A percentile compares a stretch with the other conserved stretches of the same genome.
Evolutionary conservation across 768 basidiomycete genomes (phyloP).

Genomic region (Dentipellis fragilis): DNA sequence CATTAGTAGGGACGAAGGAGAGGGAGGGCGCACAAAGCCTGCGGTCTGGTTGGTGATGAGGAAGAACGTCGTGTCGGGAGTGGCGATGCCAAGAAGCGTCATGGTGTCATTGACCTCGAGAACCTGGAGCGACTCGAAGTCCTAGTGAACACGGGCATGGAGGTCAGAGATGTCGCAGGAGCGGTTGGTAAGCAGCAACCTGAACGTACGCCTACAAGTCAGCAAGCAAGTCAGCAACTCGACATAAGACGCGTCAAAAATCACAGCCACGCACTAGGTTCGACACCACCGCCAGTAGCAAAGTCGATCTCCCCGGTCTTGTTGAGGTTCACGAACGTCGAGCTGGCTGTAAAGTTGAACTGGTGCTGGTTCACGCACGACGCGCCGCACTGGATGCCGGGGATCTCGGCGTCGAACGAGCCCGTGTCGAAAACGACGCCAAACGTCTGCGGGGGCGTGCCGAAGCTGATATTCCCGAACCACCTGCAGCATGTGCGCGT

Average conservation of each 20-base stretch:
- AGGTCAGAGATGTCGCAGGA: neutral
- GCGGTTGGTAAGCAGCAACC: too few relatives aligned
- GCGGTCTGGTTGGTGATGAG: slow-evolving; percentile 45
- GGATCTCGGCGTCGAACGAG: slow-evolving; percentile 35
- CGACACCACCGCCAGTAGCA: slow-evolving; percentile 41
- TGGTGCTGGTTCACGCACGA: slow-evolving; percentile 34
- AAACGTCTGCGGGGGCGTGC: slow-evolving; percentile 40
- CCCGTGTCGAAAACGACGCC: slow-evolving; percentile 52
- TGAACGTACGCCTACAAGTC: neutral
- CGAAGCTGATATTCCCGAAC: slow-evolving; percentile 45
- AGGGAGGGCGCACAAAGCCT: slow-evolving; percentile 26
- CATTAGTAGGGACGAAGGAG: neutral
- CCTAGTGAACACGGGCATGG: slow-evolving; percentile 19
- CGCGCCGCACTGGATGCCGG: slow-evolving; percentile 36
- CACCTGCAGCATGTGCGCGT: slow-evolving; percentile 24
- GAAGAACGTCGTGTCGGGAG: slow-evolving; percentile 30
- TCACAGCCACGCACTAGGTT: slow-evolving; percentile 27
- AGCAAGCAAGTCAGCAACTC: too few relatives aligned
- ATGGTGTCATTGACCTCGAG: slow-evolving; percentile 39
- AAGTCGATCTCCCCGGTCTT: slow-evolving; percentile 37
- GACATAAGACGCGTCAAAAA: too few relatives aligned
- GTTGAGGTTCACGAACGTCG: slow-evolving; percentile 38
- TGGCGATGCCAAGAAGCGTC: slow-evolving; percentile 33
- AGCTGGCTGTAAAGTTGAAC: slow-evolving; percentile 39
- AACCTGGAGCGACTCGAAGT: slow-evolving; percentile 37